Percentiles rank a stretch among this genome's conserved stretches.
phyloP scores from a whole-genome alignment of 495 filamentous ascomycete species.

The Talaromyces ruber region DNA sequence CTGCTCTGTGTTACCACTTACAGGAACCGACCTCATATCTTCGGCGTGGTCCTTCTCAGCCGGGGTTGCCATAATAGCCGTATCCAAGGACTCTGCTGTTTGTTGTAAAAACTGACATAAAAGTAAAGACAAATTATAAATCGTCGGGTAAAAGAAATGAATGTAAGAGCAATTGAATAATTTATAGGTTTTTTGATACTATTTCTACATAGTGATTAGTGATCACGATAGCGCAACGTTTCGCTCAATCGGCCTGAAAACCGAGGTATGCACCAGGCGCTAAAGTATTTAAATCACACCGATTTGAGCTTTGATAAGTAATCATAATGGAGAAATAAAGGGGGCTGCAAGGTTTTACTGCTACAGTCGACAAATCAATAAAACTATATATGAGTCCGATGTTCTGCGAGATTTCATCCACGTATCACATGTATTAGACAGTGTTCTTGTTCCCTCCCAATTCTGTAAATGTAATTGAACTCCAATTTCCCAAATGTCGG shows the following conservation, averaged over 20 bases:
- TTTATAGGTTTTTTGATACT: neutral
- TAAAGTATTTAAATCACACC: neutral
- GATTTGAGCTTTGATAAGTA: neutral
- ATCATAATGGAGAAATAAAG: neutral
- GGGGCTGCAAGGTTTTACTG: neutral
- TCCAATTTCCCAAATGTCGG: neutral
- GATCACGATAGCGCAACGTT: neutral
- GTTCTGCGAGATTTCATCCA: neutral
- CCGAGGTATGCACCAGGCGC: neutral
- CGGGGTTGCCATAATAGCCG: neutral
- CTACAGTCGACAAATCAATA: neutral
- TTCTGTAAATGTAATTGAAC: neutral
- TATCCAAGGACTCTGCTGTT: neutral
- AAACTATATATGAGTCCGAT: neutral
- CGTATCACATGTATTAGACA: neutral
- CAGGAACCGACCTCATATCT: neutral
- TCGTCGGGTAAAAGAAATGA: neutral
- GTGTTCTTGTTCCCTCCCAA: neutral
- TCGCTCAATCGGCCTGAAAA: neutral
- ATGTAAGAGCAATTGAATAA: neutral
- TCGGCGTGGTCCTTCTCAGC: neutral
- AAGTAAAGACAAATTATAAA: neutral
- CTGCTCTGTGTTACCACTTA: neutral
- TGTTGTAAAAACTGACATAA: neutral
- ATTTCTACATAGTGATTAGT: slow-evolving; percentile 3